Base-by-base conservation (phyloP, 202 grass and related monocot species). In the Cymbopogon flexuosus region DNA sequence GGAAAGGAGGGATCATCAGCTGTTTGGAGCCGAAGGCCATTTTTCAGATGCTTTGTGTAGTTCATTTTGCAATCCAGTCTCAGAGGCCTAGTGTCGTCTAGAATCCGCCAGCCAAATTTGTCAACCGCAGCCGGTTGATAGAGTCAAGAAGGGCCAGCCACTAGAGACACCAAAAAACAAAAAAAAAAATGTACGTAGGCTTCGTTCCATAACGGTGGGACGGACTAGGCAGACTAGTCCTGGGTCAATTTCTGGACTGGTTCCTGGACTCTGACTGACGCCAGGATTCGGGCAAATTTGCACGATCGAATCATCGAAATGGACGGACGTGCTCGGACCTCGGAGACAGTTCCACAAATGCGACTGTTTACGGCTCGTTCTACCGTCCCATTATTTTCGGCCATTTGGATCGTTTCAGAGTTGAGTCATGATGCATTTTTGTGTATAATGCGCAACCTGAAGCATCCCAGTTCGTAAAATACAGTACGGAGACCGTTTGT, bases 121-220 rank as follows among this genome's bases (percentile, higher is more conserved):
- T 75, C 46, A 31, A 10, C 13, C 31, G 2, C 10, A 5, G 3
- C 3, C 8, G 2, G 75, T 60, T 84, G 72, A 60, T 60, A 11
- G 15, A 52, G 83, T 85, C 83, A 85, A 79, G 13, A 85, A 85
- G 66, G 58, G 75, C 56, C 15, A 79, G 42, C 75, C 57, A 15
- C 59, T 0, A 8, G 54, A 8, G 54, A 24, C 56, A 59, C 56
- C 11, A 9, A 3, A 11, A 37, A 27, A 27, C 1, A 27, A 27
- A 27, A 27, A 27, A 27, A 27, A 27, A 27, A 27, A 58, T 4
- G 5, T 49, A 49, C 16, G 37, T 21, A 49, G 61, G 37, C 18
- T 12, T 27, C 41, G 56, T 18, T 69, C 15, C 62, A 3, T 21
- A 83, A 19, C 8, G 33, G 31, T 41, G 8, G 58, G 15, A 4